Evolutionary conservation across 139 green algal species (phyloP), one percentile per base, ranked within the genome.

Genomic region (Chlorella sp.): DNA sequence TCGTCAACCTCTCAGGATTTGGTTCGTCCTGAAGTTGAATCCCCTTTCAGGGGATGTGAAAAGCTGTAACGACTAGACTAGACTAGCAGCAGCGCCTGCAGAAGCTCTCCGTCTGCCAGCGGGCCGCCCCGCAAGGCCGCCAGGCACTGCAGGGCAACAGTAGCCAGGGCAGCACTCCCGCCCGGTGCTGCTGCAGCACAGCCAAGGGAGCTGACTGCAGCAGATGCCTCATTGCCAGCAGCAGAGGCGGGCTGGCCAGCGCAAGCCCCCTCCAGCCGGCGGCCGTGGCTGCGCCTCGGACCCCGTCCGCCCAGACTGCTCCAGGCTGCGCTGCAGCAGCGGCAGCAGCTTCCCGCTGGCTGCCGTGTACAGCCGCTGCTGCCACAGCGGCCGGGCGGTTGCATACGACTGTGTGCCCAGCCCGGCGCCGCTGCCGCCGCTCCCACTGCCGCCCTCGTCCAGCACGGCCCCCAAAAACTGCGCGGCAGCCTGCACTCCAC

Each of bases 291-390:
- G 42, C 61, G 57, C 68, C 18, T 40, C 42, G 24, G 37, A 22
- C 21, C 21, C 22, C 61, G 76, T 26, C 21, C 28, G 4, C 0
- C 36, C n/a, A 7, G 57, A 36, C 42, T 30, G 19, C 21, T 81
- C 61, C 36, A 73, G 15, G 60, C 87, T 86, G 37, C 48, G 39
- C 86, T 87, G 39, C 39, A 92, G 57, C 57, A 85, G 86, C 2
- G 79, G 42, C 37, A 88, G 75, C 85, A 92, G 89, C 81, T 85
- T 64, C 53, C 77, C 68, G 40, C 28, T 48, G 0, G 66, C 39
- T 37, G 60, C 40, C 0, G 76, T 92, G 90, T 80, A 92, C 16
- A 60, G 42, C 14, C 90, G 90, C 88, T 92, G 90, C 88, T 92
- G 87, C 90, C 90, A 92, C 60, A 92, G 76, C 60, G 86, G 86